phyloP scores from a whole-genome alignment of 208 protist genomes.

The Cochliopodium minus region DNA sequence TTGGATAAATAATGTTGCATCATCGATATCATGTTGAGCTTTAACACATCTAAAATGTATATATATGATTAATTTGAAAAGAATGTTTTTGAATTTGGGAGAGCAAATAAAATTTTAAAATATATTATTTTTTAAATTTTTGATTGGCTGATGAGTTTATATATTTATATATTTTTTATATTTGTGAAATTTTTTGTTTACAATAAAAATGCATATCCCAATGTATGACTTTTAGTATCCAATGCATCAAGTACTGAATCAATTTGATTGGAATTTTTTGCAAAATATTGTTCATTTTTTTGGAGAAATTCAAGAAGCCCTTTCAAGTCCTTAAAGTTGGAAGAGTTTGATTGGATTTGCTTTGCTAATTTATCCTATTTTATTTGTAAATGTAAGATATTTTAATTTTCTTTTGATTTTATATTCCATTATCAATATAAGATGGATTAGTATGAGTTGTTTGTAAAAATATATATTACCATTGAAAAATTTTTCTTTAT shows the following conservation, averaged over 20 bases:
- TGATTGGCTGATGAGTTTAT: conserved; percentile 13
- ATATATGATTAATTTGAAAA: background rate
- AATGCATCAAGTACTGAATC: conserved; percentile 13
- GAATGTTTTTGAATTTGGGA: conserved; percentile 1
- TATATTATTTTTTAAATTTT: conserved; percentile 14
- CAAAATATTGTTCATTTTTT: conserved; percentile 16
- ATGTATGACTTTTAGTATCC: conserved; percentile 17
- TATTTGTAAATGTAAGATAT: too few relatives aligned
- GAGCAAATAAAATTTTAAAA: background rate
- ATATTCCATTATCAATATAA: too few relatives aligned
- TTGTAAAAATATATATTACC: too few relatives aligned
- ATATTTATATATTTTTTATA: background rate
- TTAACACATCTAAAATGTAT: conserved; percentile 1
- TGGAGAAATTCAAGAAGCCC: conserved; percentile 5
- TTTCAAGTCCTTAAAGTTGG: conserved; percentile 10
- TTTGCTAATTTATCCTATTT: too few relatives aligned
- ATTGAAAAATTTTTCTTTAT: too few relatives aligned
- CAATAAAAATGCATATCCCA: conserved; percentile 26
- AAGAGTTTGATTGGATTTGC: too few relatives aligned
- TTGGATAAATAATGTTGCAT: too few relatives aligned
- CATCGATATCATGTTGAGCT: background rate
- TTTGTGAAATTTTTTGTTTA: background rate
- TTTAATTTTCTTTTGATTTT: too few relatives aligned
- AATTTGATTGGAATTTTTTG: conserved; percentile 13
- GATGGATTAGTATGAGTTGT: too few relatives aligned